Evolutionary conservation across 2,329 filamentous ascomycete species (phyloP).

Genomic region (Lasiodiplodia gonubiensis): DNA sequence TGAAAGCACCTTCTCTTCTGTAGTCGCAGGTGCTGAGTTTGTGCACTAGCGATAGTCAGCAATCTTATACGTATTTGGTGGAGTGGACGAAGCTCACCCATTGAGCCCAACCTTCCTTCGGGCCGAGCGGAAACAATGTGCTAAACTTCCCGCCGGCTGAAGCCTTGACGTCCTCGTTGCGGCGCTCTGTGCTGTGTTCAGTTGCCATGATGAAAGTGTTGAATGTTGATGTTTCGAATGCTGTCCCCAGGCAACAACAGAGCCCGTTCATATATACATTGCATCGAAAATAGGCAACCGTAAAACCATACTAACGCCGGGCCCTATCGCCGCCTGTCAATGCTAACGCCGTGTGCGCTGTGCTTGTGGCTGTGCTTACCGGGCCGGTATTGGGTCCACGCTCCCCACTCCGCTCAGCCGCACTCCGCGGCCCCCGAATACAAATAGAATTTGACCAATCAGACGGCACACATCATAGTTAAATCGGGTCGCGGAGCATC

Average conservation of each 20-base stretch:
- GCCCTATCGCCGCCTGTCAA: slow-evolving; percentile 1
- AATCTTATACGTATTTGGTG: no score
- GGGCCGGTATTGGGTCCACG: neutral
- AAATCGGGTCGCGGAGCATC: neutral
- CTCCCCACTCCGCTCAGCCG: neutral
- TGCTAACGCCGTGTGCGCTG: neutral
- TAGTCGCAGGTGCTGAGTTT: slow-evolving; percentile 78
- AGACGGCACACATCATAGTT: neutral
- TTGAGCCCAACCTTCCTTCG: slow-evolving; percentile 89
- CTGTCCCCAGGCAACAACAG: neutral
- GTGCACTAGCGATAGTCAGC: slow-evolving; percentile 70
- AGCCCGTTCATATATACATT: neutral
- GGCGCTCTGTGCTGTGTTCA: slow-evolving; percentile 31
- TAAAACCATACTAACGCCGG: neutral
- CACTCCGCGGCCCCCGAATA: neutral
- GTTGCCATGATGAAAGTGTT: neutral
- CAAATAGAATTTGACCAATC: neutral
- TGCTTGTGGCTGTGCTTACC: neutral
- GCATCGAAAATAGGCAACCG: neutral
- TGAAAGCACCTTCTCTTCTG: slow-evolving; percentile 86
- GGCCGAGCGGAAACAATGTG: slow-evolving; percentile 80
- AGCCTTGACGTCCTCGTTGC: slow-evolving; percentile 49
- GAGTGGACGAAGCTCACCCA: slow-evolving; percentile 65
- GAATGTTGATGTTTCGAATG: neutral
- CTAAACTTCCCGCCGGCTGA: slow-evolving; percentile 42